Base-by-base conservation (phyloP, 345 rosid species). In the Schrenkiella parvula region DNA sequence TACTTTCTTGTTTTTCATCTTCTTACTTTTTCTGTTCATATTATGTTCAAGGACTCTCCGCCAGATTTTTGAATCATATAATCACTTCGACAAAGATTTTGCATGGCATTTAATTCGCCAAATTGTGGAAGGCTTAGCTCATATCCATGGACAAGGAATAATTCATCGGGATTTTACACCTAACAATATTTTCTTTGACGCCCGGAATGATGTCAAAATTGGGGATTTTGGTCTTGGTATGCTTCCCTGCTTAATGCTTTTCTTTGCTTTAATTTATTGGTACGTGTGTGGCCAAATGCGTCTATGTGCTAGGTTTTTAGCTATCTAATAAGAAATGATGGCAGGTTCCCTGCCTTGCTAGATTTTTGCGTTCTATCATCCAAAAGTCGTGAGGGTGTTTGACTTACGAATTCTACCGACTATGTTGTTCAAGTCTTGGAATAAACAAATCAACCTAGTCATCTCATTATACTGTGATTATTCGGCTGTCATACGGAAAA, bases 91-190 rank as follows among this genome's bases (percentile, higher is more conserved):
- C 83, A 81, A 93, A 71, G 91, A 91, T 61, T 58, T 42, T 42
- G 96, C 91, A 7, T 93, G 97, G 98, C 97, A 91, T 78, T 78
- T 76, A 62, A 85, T 79, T 82, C 98, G 91, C 48, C 97, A 93
- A 85, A 89, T 93, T 80, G 97, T 93, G 14, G 97, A 93, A 80
- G 98, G 98, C 76, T 79, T 93, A 84, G 95, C 64, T 29, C 98
- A 93, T 76, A 91, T 93, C 56, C 98, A 93, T 73, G 97, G 88
- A 66, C 98, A 93, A 71, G 98, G 98, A 77, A 93, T 93, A 70
- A 91, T 93, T 81, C 98, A 93, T 83, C 83, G 98, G 32, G 98
- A 93, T 83, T 80, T 93, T 70, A 93, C 98, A 13, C 98, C 98
- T 0, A 93, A 75, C 68, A 93, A 93, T 76, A 93, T 93, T 62